Base-by-base conservation (phyloP, 257 asterid genomes). In the Lantana camara region DNA sequence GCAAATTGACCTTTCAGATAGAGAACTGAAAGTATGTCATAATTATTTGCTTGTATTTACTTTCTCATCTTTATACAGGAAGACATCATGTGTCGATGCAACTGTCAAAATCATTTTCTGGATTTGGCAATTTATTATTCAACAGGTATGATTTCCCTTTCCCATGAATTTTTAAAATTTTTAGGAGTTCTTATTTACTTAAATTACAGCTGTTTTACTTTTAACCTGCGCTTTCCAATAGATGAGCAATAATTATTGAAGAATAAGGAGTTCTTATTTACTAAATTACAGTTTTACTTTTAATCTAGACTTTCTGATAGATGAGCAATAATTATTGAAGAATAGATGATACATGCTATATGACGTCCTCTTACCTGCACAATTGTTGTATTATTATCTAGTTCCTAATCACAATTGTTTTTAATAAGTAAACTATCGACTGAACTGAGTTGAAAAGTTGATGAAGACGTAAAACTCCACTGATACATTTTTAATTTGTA, bases 91-190 rank as follows among this genome's bases (percentile, higher is more conserved):
- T 75, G 2, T 72, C 88, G 0, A 81, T 87, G 92, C 85, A 80
- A 77, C 70, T 77, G 79, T 75, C 96, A 10, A 90, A 83, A 76
- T 69, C 72, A 9, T 85, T 90, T 64, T 70, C 90, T 64, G 95
- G 90, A 58, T 69, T 89, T 29, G 62, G 97, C 41, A 73, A 83
- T 77, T 70, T 88, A 35, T 73, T 89, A 48, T 90, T 90, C 72
- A 84, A 77, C 76, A 82, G 96, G 99, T 86, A 70, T 57, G 73
- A 10, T 64, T 60, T 55, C 44, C 17, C 10, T n/a, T 70, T 15
- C 58, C 56, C 37, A 14, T 37, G 23, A 64, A 54, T 15, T 54
- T 22, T 19, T 10, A 44, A 42, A 17, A 48, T 66, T 52, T 23
- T 30, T 41, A 47, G n/a, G 57, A 41, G 47, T 27, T 42, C 45